phyloP scores from a whole-genome alignment of 1,284 basidiomycete species.

The Leccinum pachyderme region DNA sequence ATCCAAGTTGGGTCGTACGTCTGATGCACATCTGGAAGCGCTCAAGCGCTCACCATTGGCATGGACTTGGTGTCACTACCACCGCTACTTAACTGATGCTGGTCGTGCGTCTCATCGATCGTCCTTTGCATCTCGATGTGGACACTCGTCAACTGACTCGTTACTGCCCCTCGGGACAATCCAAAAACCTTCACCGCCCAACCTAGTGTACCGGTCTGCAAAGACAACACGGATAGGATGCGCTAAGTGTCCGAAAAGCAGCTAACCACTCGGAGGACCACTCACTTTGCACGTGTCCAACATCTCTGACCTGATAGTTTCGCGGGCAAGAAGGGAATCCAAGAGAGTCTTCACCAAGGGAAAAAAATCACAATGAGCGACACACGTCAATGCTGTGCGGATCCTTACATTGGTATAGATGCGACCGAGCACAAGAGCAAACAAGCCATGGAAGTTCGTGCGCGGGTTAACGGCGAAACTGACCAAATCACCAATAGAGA shows the following conservation, averaged over 20 bases:
- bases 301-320: not conserved
- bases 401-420: not conserved
- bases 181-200: not conserved
- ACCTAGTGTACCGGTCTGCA: not conserved
- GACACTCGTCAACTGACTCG: not conserved
- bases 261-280: not conserved
- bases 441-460: slow-evolving; percentile 30
- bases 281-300: not conserved
- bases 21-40: not conserved
- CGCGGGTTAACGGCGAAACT: slow-evolving; percentile 34
- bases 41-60: not conserved
- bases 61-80: not conserved
- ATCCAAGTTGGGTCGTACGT: not conserved
- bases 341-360: not conserved
- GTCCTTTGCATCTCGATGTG: not conserved
- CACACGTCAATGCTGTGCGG: not conserved
- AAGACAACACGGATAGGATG: not conserved
- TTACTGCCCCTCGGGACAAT: not conserved
- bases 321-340: not conserved
- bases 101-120: not conserved
- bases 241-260: not conserved
- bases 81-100: not conserved
- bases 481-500: slow-evolving; percentile 43
- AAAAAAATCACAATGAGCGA: not conserved
- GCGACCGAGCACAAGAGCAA: slow-evolving; percentile 26